Percentiles rank a stretch among this genome's conserved stretches.
Evolutionary conservation across 225 moss, liverwort and hornwort genomes (phyloP).

Genomic region (Pseudoscleropodium purum): DNA sequence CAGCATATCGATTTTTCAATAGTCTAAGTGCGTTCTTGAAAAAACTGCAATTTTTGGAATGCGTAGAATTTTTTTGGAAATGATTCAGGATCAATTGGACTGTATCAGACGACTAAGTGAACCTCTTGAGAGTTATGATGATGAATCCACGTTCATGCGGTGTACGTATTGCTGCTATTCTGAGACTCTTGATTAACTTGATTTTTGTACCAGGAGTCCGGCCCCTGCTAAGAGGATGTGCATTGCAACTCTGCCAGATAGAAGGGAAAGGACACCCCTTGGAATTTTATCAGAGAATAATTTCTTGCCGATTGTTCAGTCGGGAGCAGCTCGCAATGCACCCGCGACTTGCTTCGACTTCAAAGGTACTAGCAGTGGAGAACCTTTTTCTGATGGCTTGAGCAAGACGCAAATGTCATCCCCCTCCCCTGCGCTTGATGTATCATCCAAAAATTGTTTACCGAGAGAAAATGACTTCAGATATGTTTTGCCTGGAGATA

Average conservation of each 20-base stretch:
- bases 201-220: conserved; percentile 21
- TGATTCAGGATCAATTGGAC: neutral
- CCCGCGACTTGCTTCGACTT: neutral
- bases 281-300: conserved; percentile 6
- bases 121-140: neutral
- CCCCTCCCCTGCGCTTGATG: neutral
- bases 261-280: conserved; percentile 16
- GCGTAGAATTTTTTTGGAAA: neutral
- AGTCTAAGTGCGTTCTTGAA: neutral
- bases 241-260: conserved; percentile 12
- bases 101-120: neutral
- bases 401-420: conserved; percentile 9
- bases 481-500: conserved; percentile 17
- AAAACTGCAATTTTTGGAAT: neutral
- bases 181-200: neutral
- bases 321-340: neutral
- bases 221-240: conserved; percentile 34
- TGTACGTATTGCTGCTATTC: neutral
- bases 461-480: neutral
- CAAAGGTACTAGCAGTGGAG: neutral
- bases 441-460: neutral
- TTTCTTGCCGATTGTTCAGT: neutral
- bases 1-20: neutral
- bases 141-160: neutral
- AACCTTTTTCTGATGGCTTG: neutral